Base-by-base conservation (phyloP, 2,329 filamentous ascomycete species). In the Sclerotinia spermophila region DNA sequence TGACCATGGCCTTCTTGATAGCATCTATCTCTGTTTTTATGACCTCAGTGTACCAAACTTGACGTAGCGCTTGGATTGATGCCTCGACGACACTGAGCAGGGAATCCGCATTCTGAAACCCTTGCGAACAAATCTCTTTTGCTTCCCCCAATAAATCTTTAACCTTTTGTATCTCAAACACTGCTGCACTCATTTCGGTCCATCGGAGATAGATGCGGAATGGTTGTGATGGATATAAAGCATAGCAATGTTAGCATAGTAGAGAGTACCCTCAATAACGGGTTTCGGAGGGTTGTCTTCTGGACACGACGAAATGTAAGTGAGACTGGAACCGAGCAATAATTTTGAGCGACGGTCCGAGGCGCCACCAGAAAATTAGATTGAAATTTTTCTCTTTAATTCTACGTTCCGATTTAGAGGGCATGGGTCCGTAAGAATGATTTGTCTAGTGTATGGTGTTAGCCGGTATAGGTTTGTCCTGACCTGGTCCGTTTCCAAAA, bases 1-100 rank as follows among this genome's bases (percentile, higher is more conserved):
- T 79, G 5, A 83, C 79, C 84, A 86, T 86, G 1, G 84, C 84
- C 1, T 73, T 67, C 60, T 84, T 83, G 71, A 86, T 83, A 2
- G 81, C 80, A 0, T 76, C 77, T 11, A 84, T 59, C 73, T 85
- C 83, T 24, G 83, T 81, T 0, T 77, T 70, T 0, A 82, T 82
- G 1, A 84, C 79, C 1, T 77, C 72, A 40, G 82, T 79, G 68
- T 85, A 84, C 73, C 79, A 79, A 13, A 79, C 74, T 40, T 74
- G 76, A 6, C 74, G 56, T 3, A 83, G 2, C 83, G 71, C 58
- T 73, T 71, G 15, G 15, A 76, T 35, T 3, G 67, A 72, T 4
- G 78, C 67, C 8, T 80, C 75, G 2, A 82, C 73, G 1, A 78
- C 80, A 17, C 65, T 60, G 0, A 62, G 42, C 15, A 82, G 72